These are phyloP conservation scores for Fraxinus nigra DNA, from an alignment of 305 asterid genomes.

Conservation along the genomic window DNA sequence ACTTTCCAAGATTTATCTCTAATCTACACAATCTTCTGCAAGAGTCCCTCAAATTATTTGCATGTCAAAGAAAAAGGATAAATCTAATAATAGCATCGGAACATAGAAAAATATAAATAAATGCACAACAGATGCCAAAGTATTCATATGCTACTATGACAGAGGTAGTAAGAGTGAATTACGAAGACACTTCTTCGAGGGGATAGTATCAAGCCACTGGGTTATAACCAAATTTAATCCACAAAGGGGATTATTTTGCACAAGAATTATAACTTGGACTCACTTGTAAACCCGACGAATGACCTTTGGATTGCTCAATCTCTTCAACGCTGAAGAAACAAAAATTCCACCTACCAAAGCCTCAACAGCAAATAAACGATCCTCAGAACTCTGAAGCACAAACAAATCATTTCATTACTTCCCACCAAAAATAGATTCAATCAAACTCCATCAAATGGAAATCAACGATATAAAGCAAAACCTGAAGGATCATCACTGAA, in stretches of 20 bases:
- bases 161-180: not conserved
- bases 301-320: conserved; percentile 36
- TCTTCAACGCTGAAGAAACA: conserved; percentile 45
- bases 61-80: not conserved
- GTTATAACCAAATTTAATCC: not conserved
- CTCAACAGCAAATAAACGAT: conserved; percentile 66
- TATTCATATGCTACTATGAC: not conserved
- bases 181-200: not conserved
- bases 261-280: conserved; percentile 24
- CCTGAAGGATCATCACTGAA: conserved; percentile 83
- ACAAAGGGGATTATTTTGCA: not conserved
- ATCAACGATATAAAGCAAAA: conserved; percentile 29
- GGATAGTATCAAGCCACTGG: not conserved
- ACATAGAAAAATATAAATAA: not conserved
- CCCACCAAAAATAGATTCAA: not conserved
- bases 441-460: not conserved
- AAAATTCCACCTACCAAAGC: conserved; percentile 62
- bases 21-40: conserved; percentile 47
- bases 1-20: conserved; percentile 28
- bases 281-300: conserved; percentile 57
- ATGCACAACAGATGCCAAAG: not conserved
- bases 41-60: conserved; percentile 7
- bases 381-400: conserved; percentile 69
- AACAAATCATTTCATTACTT: conserved; percentile 14
- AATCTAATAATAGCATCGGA: not conserved